These are phyloP conservation scores for Exophiala sp. DNA, from an alignment of 2,329 filamentous ascomycete genomes.

Conservation along the genomic window DNA sequence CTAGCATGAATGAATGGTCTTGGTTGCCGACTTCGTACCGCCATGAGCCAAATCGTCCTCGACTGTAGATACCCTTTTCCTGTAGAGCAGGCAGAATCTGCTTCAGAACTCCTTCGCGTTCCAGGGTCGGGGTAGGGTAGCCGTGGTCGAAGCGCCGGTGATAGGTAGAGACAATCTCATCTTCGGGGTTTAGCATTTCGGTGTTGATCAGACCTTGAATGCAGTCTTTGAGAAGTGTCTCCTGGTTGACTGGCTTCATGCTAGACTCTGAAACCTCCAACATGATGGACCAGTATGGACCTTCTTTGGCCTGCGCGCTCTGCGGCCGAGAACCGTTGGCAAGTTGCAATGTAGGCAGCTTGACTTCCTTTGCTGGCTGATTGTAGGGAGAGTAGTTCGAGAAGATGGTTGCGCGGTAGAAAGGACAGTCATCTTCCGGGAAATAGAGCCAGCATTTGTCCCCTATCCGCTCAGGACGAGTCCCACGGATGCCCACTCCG, in stretches of 20 bases:
- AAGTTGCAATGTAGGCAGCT: slow-evolving; percentile 79
- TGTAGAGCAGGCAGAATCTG: slow-evolving; percentile 89
- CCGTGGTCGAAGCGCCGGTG: slow-evolving; percentile 97
- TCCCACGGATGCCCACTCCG: slow-evolving; percentile 87
- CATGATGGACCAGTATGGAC: slow-evolving; percentile 99
- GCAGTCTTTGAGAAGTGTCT: slow-evolving; percentile 78
- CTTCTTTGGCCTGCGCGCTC: slow-evolving; percentile 67
- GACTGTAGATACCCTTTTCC: slow-evolving; percentile 84
- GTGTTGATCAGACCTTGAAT: slow-evolving; percentile 98
- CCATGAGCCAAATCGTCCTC: slow-evolving; percentile 97
- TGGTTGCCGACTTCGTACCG: slow-evolving; percentile 96
- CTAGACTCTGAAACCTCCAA: slow-evolving; percentile 92
- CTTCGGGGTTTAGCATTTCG: slow-evolving; percentile 81
- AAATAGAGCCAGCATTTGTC: slow-evolving; percentile 99
- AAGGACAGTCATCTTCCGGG: slow-evolving; percentile 96
- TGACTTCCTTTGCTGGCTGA: slow-evolving; percentile 74
- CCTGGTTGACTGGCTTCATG: slow-evolving; percentile 87
- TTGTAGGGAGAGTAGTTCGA: slow-evolving; percentile 99
- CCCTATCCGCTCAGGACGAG: slow-evolving; percentile 87
- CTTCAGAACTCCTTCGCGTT: slow-evolving; percentile 91
- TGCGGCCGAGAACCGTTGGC: slow-evolving; percentile 77
- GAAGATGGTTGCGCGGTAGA: slow-evolving; percentile 99
- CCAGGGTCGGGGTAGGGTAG: slow-evolving; percentile 89
- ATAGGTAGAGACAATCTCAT: slow-evolving; percentile 97
- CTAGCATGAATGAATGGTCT: slow-evolving; percentile 96